phyloP scores from a whole-genome alignment of 75 land plant species.

The Ceratopteris richardii region DNA sequence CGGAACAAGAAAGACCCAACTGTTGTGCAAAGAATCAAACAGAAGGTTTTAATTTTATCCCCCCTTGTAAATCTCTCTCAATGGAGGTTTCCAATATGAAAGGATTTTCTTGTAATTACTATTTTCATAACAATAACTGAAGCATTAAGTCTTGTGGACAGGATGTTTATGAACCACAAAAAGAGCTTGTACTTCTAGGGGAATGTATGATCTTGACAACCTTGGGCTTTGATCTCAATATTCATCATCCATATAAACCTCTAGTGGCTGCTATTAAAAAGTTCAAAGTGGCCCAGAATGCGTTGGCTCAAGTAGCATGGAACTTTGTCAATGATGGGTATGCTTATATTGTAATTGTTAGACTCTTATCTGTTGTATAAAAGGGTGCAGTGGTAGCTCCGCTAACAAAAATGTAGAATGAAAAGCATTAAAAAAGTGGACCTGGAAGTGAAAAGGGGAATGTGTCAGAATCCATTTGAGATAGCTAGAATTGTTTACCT shows the following conservation, averaged over 20 bases:
- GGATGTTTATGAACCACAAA: constrained; percentile 47
- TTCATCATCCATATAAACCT: constrained; percentile 66
- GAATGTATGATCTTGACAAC: constrained; percentile 57
- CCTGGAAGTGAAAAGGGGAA: no score
- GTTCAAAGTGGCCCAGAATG: constrained; percentile 43
- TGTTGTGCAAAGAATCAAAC: constrained; percentile 66
- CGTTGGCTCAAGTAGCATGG: constrained; percentile 65
- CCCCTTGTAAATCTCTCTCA: neutral
- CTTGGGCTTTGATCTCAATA: constrained; percentile 62
- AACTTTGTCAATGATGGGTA: no score
- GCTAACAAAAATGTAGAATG: no score
- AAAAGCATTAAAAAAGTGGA: no score
- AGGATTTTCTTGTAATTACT: neutral
- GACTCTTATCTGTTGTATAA: no score
- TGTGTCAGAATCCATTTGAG: neutral
- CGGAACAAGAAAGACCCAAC: constrained; percentile 70
- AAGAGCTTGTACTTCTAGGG: constrained; percentile 38
- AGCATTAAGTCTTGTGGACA: constrained; percentile 11
- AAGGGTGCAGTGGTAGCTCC: no score
- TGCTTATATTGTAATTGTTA: neutral
- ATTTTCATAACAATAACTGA: neutral
- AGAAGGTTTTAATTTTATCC: constrained; percentile 36
- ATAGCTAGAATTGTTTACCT: no score
- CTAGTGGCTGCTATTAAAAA: constrained; percentile 53
- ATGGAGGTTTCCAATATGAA: neutral